Evolutionary conservation across 257 asterid genomes (phyloP), one percentile per base, ranked within the genome.

Genomic region (Solanum ossicruentum): DNA sequence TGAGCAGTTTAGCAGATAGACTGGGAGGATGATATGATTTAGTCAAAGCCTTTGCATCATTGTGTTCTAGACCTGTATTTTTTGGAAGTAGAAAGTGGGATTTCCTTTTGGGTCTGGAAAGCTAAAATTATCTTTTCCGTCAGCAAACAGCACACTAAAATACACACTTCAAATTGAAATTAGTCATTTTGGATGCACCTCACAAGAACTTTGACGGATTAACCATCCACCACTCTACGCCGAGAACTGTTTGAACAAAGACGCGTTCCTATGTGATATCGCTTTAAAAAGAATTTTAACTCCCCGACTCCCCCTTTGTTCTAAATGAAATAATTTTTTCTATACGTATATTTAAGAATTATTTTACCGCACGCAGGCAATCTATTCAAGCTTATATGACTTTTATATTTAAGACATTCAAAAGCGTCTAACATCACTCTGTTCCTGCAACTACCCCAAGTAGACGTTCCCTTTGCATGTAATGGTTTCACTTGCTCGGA

Each of bases 401-500:
- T 26, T 26, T 28, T 28, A 28, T 28, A 28, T 28, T 28, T 28
- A 28, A 2, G 32, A 60, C 5, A 23, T 60, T 60, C 67, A 1
- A 10, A 60, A 60, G 43, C 13, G 12, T 32, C n/a, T 26, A 13
- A 32, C 47, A 39, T 70, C 78, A 36, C 77, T 58, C 1, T 61
- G 39, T 26, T 69, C 23, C 28, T 32, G 13, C 56, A 43, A 71
- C 36, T 43, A 12, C 17, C 12, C 20, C 32, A 71, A 67, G 26
- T 1, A 47, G n/a, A 73, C 5, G 41, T 47, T 49, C 49, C n/a
- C 23, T 43, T 66, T 57, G 63, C 85, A 84, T 84, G 88, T 58
- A 85, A 94, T 94, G 98, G 89, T 81, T 91, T 91, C 93, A 12
- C 85, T 90, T 63, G 83, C 89, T 3, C 88, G 83, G 86, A 90